phyloP scores from a whole-genome alignment of 2,329 filamentous ascomycete species.

The Shiraia sp. region DNA sequence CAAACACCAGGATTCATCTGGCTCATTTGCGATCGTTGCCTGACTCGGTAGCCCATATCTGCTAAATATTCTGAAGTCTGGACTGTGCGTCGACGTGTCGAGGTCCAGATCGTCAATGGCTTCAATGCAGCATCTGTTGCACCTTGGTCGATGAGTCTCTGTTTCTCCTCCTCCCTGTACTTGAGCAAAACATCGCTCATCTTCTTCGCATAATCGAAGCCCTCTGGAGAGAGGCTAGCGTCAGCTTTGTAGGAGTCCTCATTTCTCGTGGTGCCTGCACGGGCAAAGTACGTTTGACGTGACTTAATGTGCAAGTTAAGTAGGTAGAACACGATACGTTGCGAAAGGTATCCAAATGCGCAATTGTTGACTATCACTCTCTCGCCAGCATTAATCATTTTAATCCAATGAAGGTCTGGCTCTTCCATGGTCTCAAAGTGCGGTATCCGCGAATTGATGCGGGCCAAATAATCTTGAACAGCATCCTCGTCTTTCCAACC shows the following conservation, averaged over 20 bases:
- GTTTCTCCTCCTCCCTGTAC: conserved; percentile 81
- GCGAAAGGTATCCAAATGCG: conserved; percentile 93
- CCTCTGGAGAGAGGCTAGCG: conserved; percentile 78
- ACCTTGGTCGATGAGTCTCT: conserved; percentile 68
- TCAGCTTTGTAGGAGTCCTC: conserved; percentile 93
- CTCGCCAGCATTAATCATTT: conserved; percentile 98
- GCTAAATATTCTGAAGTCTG: conserved; percentile 86
- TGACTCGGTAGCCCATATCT: conserved; percentile 78
- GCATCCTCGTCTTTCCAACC: conserved; percentile 92
- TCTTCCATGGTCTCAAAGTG: conserved; percentile 98
- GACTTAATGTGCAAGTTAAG: conserved; percentile 97
- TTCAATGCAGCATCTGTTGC: conserved; percentile 71
- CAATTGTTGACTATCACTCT: conserved; percentile 96
- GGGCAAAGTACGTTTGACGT: conserved; percentile 88
- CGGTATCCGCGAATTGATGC: conserved; percentile 90
- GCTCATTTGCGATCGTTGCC: conserved; percentile 93
- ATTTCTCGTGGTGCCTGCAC: conserved; percentile 82
- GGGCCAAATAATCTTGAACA: conserved; percentile 84
- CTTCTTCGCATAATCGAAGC: conserved; percentile 71
- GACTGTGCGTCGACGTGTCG: conserved; percentile 84
- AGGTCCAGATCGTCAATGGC: conserved; percentile 91
- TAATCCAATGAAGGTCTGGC: conserved; percentile 92
- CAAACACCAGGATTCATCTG: conserved; percentile 96
- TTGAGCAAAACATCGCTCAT: conserved; percentile 76
- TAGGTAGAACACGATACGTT: conserved; percentile 97